Base-by-base conservation (phyloP, 495 filamentous ascomycete genomes). In the Evansstolkia leycettana region DNA sequence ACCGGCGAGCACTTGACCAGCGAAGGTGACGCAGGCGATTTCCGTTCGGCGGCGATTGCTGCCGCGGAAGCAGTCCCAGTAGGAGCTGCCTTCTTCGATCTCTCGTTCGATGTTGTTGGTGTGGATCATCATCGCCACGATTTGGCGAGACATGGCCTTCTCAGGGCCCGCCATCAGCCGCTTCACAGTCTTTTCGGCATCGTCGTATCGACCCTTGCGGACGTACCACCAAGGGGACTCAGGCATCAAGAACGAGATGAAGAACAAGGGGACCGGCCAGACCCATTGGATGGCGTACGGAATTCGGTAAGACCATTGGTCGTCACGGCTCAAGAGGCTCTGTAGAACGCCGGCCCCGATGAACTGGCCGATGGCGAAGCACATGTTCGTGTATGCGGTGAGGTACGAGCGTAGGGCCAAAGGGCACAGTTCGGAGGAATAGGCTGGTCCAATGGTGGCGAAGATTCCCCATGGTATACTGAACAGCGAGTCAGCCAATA, bases 271-370 rank as follows among this genome's bases (percentile, higher is more conserved):
- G 20, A 64, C 50, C 1, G 67, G 67, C 71, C 69, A 75, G 16
- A 70, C 37, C 69, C 70, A 75, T 43, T 76, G 71, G 5, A 72
- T 31, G 1, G 65, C 57, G 42, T 74, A 73, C 0, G 71, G 71
- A 28, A 74, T 67, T 23, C 58, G 57, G 41, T 69, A 76, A 20
- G 57, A 58, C 63, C 65, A 65, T 16, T 64, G 35, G n/a, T n/a
- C n/a, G n/a, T n/a, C n/a, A n/a, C n/a, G n/a, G n/a, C n/a, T n/a
- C n/a, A n/a, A n/a, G n/a, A n/a, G n/a, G n/a, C n/a, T n/a, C n/a
- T n/a, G n/a, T n/a, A n/a, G n/a, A n/a, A n/a, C n/a, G n/a, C n/a
- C n/a, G n/a, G n/a, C n/a, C n/a, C n/a, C n/a, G n/a, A n/a, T n/a
- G n/a, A n/a, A n/a, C n/a, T n/a, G n/a, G n/a, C n/a, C n/a, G n/a